These are phyloP conservation scores for Thraustochytrium sp. DNA, from an alignment of 352 stramenopile genomes.

Conservation along the genomic window DNA sequence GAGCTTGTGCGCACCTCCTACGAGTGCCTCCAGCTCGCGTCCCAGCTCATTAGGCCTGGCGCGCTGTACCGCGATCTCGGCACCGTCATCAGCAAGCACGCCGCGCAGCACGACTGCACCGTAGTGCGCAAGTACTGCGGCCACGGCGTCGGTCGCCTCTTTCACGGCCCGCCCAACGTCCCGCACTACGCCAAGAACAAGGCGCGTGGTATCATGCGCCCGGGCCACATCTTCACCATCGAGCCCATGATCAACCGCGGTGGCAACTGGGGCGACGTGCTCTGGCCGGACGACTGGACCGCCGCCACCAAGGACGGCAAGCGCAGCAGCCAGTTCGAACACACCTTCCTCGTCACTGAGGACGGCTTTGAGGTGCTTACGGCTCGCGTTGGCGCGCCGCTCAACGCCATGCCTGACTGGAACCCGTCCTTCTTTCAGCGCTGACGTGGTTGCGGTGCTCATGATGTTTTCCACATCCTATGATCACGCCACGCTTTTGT, in stretches of 20 bases:
- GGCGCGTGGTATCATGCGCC: constrained; percentile 90
- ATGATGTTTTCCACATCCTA: not conserved
- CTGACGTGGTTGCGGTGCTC: not conserved
- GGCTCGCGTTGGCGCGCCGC: constrained; percentile 52
- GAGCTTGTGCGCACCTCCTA: constrained; percentile 82
- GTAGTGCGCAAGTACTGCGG: constrained; percentile 96
- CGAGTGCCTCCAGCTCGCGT: constrained; percentile 75
- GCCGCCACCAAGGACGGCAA: constrained; percentile 88
- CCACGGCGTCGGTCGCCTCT: constrained; percentile 92
- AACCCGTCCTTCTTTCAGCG: constrained; percentile 45
- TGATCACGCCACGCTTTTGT: no score
- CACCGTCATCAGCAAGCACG: constrained; percentile 80
- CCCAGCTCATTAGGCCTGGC: constrained; percentile 83
- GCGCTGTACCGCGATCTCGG: constrained; percentile 93
- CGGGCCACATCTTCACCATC: constrained; percentile 97
- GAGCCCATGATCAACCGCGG: constrained; percentile 98
- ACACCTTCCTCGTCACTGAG: constrained; percentile 97
- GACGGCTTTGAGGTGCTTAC: constrained; percentile 95
- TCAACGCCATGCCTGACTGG: constrained; percentile 38
- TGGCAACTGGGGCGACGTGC: constrained; percentile 71
- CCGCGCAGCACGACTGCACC: constrained; percentile 73
- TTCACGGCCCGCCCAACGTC: constrained; percentile 93
- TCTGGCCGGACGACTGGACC: constrained; percentile 97
- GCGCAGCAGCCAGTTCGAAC: constrained; percentile 92
- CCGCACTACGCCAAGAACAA: constrained; percentile 98